These are phyloP conservation scores for Candida arabinofermentans DNA, from an alignment of 805 yeast genomes.

Conservation along the genomic window DNA sequence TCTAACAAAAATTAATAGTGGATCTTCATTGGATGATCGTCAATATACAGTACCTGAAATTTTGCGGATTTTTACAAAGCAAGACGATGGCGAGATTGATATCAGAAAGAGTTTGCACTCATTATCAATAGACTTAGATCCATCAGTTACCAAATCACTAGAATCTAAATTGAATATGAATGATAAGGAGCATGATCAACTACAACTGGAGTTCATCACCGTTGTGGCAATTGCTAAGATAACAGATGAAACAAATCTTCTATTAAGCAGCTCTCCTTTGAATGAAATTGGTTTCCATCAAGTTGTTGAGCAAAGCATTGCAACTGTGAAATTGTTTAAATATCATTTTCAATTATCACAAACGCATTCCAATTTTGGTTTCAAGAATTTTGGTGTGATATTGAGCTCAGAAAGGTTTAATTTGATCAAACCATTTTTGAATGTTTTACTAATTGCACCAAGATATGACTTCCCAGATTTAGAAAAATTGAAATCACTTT, in stretches of 20 bases:
- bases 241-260: constrained; percentile 9
- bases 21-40: too few relatives aligned
- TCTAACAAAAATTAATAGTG: too few relatives aligned
- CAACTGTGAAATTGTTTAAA: constrained; percentile 19
- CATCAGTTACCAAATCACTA: constrained; percentile 3
- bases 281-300: constrained; percentile 12
- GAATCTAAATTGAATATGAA: neutral
- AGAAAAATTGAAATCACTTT: constrained; percentile 19
- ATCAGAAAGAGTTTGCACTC: constrained; percentile 6
- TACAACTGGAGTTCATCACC: constrained; percentile 25
- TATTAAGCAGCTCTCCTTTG: constrained; percentile 7
- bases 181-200: constrained; percentile 7
- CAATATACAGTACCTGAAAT: constrained; percentile 10
- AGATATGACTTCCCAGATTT: constrained; percentile 15
- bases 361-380: constrained; percentile 21
- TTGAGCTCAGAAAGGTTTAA: constrained; percentile 8
- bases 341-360: constrained; percentile 26
- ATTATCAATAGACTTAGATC: constrained; percentile 5
- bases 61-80: constrained; percentile 3
- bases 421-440: constrained; percentile 11
- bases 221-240: constrained; percentile 21
- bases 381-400: constrained; percentile 24
- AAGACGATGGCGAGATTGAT: constrained; percentile 3
- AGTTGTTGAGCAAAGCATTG: constrained; percentile 11
- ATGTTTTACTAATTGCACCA: constrained; percentile 9